Percentiles rank a stretch among this genome's conserved stretches.
Evolutionary conservation across 208 protist genomes (phyloP).

Genomic region (Sergeia podlipaevii): DNA sequence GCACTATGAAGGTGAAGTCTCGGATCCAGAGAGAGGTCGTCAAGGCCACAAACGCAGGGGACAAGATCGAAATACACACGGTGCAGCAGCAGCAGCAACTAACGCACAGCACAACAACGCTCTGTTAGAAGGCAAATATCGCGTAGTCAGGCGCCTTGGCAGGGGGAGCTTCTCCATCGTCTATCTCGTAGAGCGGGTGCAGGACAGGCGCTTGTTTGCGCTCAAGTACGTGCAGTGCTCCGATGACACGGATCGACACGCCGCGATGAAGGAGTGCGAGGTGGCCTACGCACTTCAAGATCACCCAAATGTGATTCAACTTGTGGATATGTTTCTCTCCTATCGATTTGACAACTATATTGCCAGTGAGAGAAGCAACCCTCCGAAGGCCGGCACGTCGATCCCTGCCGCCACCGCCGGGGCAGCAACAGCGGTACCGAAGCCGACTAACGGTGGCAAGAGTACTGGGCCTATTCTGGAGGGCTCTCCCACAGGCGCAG

Average conservation of each 20-base stretch:
- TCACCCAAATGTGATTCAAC: conserved; percentile 66
- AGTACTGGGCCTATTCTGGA: conserved; percentile 4
- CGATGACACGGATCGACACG: conserved; percentile 44
- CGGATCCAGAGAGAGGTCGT: no score
- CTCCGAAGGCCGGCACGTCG: no score
- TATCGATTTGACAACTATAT: conserved; percentile 40
- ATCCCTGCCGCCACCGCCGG: neutral
- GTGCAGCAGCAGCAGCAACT: no score
- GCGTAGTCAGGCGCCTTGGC: conserved; percentile 50
- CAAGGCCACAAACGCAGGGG: no score
- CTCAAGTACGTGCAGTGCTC: conserved; percentile 73
- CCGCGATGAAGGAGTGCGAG: conserved; percentile 76
- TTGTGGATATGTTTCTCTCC: conserved; percentile 83
- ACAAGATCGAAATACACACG: no score
- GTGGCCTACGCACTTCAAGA: conserved; percentile 56
- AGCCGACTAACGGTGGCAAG: neutral
- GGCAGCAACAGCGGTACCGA: no score
- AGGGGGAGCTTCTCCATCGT: conserved; percentile 66
- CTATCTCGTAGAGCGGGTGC: conserved; percentile 61
- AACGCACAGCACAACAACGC: no score
- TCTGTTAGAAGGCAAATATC: no score
- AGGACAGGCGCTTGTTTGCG: conserved; percentile 38
- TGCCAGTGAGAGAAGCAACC: conserved; percentile 7
- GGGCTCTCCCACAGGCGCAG: no score
- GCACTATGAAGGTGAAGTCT: no score